Conservation (phyloP, 73 alveolate genomes). For the Breviolum minutum region DNA sequence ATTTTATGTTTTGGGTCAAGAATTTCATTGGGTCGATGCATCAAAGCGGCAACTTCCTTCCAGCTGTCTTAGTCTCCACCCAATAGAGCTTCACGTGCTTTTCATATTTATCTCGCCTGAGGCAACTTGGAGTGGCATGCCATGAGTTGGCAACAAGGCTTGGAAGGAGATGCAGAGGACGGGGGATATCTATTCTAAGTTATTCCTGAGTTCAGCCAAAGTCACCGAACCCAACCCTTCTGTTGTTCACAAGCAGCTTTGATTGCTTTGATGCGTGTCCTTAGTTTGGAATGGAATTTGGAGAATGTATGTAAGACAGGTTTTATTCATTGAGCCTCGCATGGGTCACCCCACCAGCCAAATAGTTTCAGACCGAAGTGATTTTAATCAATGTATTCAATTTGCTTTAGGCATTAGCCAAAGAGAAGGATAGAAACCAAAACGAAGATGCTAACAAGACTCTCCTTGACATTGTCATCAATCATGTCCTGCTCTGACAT, state of each 20-base stretch:
- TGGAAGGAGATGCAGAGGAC: background rate
- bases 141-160: background rate
- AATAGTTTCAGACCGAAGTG: background rate
- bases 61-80: background rate
- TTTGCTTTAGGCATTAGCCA: background rate
- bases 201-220: too few relatives aligned
- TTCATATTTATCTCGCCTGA: background rate
- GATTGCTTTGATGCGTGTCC: conserved; percentile 1
- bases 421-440: too few relatives aligned
- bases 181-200: background rate
- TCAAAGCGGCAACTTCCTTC: background rate
- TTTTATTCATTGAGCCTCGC: background rate
- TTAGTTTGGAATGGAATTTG: background rate
- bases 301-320: background rate
- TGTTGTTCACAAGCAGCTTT: background rate
- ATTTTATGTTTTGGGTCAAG: background rate
- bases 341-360: background rate
- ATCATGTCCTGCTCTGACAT: conserved; percentile 15
- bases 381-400: background rate
- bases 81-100: conserved; percentile 4
- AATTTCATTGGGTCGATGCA: background rate
- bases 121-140: too few relatives aligned
- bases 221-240: conserved; percentile 9
- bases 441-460: background rate
- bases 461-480: background rate